Evolutionary conservation across 768 basidiomycete species (phyloP).

Genomic region (Serendipita sp.): DNA sequence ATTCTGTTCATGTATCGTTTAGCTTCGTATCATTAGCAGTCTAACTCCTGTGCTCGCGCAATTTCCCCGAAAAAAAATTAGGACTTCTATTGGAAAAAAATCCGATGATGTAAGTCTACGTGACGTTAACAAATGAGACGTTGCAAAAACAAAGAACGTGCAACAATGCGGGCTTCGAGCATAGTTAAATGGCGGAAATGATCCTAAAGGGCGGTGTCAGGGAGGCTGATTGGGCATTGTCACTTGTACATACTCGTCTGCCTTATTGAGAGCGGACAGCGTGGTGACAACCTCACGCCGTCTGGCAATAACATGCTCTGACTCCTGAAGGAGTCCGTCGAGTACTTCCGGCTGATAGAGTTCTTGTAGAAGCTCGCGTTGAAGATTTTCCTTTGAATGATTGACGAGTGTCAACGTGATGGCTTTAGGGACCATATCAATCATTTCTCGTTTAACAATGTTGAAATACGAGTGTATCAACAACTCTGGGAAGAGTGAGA

Average conservation of each 20-base stretch:
- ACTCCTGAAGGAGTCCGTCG: slow-evolving; percentile 89
- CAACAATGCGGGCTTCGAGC: neutral
- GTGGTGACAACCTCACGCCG: slow-evolving; percentile 90
- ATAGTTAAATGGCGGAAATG: slow-evolving; percentile 13
- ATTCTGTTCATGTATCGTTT: no score
- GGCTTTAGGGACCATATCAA: slow-evolving; percentile 98
- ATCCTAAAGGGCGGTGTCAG: slow-evolving; percentile 11
- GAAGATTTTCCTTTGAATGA: slow-evolving; percentile 86
- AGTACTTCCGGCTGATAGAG: slow-evolving; percentile 95
- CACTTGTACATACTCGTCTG: slow-evolving; percentile 66
- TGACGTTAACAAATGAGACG: neutral
- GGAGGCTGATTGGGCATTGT: neutral
- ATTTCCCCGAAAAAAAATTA: neutral
- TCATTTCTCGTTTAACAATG: slow-evolving; percentile 98
- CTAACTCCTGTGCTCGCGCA: no score
- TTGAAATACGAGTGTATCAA: slow-evolving; percentile 96
- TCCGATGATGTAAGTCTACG: neutral
- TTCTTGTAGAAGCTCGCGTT: slow-evolving; percentile 86
- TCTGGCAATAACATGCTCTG: slow-evolving; percentile 73
- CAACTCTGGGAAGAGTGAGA: slow-evolving; percentile 41
- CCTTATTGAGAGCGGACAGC: slow-evolving; percentile 90
- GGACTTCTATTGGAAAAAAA: neutral
- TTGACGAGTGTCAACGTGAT: slow-evolving; percentile 83
- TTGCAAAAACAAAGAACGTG: neutral
- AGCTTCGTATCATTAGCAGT: no score